Evolutionary conservation across 768 basidiomycete species (phyloP), one percentile per base, ranked within the genome.

Genomic region (Lyophyllum atratum): DNA sequence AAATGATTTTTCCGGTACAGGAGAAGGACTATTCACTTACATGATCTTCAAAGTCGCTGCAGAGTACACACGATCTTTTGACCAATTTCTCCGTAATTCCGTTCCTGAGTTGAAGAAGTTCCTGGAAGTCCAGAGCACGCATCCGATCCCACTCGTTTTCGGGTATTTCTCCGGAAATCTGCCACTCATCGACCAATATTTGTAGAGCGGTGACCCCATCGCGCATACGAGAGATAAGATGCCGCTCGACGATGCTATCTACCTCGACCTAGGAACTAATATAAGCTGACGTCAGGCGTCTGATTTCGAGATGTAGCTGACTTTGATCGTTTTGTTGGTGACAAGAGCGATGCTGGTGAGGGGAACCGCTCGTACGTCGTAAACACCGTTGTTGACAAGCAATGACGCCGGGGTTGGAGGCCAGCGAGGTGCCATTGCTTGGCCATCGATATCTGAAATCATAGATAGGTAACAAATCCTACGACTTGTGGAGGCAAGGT

Each of bases 61-160:
- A 96, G 9, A 73, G 67, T 17, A 73, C 70, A 70, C 92, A 95
- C 3, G 65, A 70, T 43, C 73, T 75, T 4, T 54, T 74, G 14
- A 70, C 61, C 28, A 90, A 66, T 25, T 73, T 73, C 57, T 78
- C 69, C 2, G 74, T 68, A 5, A 88, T 67, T 11, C 71, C 72
- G 49, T 87, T 76, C 56, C 95, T 78, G 39, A 77, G 66, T 56
- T 83, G 82, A 50, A 98, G 67, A 21, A 79, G 74, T 60, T 98
- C 96, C 70, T 98, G 93, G 69, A 98, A 97, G 52, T 98, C 95
- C 8, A 99, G 72, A n/a, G 85, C 79, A 44, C 90, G 84, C 69
- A 94, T 82, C 50, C 89, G 83, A 54, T 76, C 77, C 95, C 95
- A 98, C 53, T 93, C 92, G 4, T 87, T 83, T 69, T 99, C 97